These are phyloP conservation scores for Plasmodium berghei DNA, from an alignment of 169 alveolate species.

Conservation along the genomic window DNA sequence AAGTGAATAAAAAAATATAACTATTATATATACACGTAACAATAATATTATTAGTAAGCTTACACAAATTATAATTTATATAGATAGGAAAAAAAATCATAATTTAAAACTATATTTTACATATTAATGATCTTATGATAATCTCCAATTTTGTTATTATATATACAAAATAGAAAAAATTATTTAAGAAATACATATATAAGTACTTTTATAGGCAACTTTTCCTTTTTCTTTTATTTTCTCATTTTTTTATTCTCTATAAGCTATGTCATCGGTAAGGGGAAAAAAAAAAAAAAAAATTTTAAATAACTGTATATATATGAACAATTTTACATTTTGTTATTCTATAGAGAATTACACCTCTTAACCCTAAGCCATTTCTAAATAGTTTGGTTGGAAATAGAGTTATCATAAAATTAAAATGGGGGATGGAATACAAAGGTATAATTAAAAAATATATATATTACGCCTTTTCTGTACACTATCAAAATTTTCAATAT, in stretches of 20 bases:
- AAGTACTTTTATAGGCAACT: not conserved
- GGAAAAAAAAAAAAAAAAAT: not conserved
- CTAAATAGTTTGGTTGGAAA: slow-evolving; percentile 91
- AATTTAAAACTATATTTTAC: too few species aligned
- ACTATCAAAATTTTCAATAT: too few species aligned
- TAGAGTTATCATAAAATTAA: slow-evolving; percentile 91
- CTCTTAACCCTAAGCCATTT: slow-evolving; percentile 96
- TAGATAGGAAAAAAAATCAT: too few species aligned
- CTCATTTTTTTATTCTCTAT: not conserved
- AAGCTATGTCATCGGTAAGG: slow-evolving; percentile 69
- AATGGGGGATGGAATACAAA: slow-evolving; percentile 97
- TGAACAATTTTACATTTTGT: not conserved
- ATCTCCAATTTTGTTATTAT: too few species aligned
- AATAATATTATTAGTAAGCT: too few species aligned
- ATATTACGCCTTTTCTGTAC: not conserved
- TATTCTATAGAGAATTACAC: slow-evolving; percentile 80
- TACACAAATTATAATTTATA: too few species aligned
- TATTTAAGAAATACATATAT: not conserved
- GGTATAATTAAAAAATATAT: slow-evolving; percentile 81
- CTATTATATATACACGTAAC: too few species aligned
- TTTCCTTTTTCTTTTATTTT: too few species aligned
- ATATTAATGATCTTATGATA: too few species aligned
- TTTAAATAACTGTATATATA: not conserved
- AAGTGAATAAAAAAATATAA: too few species aligned
- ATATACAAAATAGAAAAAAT: too few species aligned